phyloP scores from a whole-genome alignment of 345 rosid genomes.

The Gossypium ekmanianum region DNA sequence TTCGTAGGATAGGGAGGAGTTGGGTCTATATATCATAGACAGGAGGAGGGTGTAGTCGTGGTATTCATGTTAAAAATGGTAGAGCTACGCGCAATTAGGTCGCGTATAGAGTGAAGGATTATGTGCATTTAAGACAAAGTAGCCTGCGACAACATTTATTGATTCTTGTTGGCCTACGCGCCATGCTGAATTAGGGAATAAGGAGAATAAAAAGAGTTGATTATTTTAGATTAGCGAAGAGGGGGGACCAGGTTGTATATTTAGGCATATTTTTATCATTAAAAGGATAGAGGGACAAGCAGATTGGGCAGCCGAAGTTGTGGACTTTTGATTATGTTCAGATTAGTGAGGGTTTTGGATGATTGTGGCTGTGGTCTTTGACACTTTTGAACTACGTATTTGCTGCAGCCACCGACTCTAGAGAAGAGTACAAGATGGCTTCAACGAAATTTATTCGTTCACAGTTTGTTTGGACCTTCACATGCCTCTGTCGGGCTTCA shows the following conservation, averaged over 20 bases:
- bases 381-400: neutral
- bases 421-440: neutral
- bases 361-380: neutral
- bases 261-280: neutral
- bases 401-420: slow-evolving; percentile 4
- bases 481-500: neutral
- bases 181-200: neutral
- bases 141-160: neutral
- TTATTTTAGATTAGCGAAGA: neutral
- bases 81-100: slow-evolving; percentile 10
- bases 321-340: neutral
- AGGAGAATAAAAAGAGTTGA: neutral
- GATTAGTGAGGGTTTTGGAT: neutral
- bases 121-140: slow-evolving; percentile 11
- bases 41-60: slow-evolving; percentile 24
- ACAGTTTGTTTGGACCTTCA: neutral
- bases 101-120: slow-evolving; percentile 4
- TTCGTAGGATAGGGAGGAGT: neutral
- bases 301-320: slow-evolving; percentile 5
- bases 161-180: neutral
- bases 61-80: slow-evolving; percentile 30
- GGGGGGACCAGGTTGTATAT: neutral
- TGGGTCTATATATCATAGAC: neutral
- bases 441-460: neutral
- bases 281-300: neutral